Evolutionary conservation across 148 eudicot species (phyloP), one percentile per base, ranked within the genome.

Genomic region (Camellia lanceoleosa): DNA sequence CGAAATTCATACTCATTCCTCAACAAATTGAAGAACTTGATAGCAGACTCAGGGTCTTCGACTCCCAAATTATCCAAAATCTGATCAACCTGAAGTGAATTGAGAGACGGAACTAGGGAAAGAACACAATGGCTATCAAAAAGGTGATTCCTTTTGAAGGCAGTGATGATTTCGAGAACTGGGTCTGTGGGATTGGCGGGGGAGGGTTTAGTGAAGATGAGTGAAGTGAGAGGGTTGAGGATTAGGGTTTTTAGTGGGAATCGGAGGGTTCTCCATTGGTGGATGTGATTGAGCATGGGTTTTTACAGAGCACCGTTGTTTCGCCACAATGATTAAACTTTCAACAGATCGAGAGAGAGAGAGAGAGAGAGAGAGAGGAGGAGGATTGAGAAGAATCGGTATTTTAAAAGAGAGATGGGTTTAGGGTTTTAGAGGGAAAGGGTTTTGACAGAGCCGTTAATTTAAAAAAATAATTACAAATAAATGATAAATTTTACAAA

Each of bases 1-100:
- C 73, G 87, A 83, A 88, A 83, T 55, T 90, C 91, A 59, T 74
- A 84, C 76, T 85, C 90, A 78, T 79, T 81, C 76, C 68, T 87
- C 87, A 93, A 72, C 68, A 78, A 44, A 41, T 65, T 56, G 69
- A 91, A 92, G 23, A 92, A 86, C 3, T 63, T 79, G 15, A 89
- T 49, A 23, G 89, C 90, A 43, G 76, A 80, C 60, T 82, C 85
- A 3, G 88, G 84, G 49, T 70, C 41, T 41, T 83, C 71, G 14
- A 46, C 49, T 15, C 74, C 58, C 79, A 90, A 74, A 66, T 52
- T 80, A 46, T 78, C 81, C 54, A 89, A 73, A 73, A 92, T 75
- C 43, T 76, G 73, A 78, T 86, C 89, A 68, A 89, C 82, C 59
- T 87, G 80, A 42, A 64, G 49, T 7, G 79, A 46, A 75, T 66